Evolutionary conservation across 768 basidiomycete species (phyloP), one percentile per base, ranked within the genome.

Genomic region (Sarcodon aspratus): DNA sequence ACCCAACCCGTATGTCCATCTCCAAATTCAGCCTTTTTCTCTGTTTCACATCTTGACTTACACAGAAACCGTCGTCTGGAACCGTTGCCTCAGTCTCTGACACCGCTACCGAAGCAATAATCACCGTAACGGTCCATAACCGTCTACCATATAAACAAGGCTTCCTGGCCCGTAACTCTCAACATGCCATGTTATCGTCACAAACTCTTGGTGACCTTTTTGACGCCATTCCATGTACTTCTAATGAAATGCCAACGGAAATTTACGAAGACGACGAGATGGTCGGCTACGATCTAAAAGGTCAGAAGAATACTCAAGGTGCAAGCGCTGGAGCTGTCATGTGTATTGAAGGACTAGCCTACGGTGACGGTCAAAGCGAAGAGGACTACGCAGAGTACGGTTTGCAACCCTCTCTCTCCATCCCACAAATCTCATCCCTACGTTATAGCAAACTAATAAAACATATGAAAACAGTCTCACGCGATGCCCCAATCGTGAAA

Each of bases 171-270:
- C 81, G 82, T 35, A 65, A 72, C 49, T 88, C 86, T 8, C 82
- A 82, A 55, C 84, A 88, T 58, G 74, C 72, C 9, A 59, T 85
- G 7, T 60, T 82, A 12, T 80, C 85, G n/a, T 80, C 80, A 5
- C 83, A 89, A 57, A 84, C 79, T 0, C 72, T 92, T 3, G 72
- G 69, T 15, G 81, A 87, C 52, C 60, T 90, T 10, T 73, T 73
- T 49, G 63, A 69, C 5, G 62, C 64, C 31, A 73, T 91, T 27
- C 77, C 80, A 17, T 90, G 89, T 54, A 58, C 69, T 6, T 80
- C 79, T 3, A 78, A 75, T 34, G 74, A 79, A 36, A 61, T 77
- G 18, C 70, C 73, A 1, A 54, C 59, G 32, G 76, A 81, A 54
- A 52, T 62, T 12, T 66, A 63, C 36, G 59, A 57, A 17, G 52